Evolutionary conservation across 441 rosid species (phyloP).

Genomic region (Flueggea neowawraea): DNA sequence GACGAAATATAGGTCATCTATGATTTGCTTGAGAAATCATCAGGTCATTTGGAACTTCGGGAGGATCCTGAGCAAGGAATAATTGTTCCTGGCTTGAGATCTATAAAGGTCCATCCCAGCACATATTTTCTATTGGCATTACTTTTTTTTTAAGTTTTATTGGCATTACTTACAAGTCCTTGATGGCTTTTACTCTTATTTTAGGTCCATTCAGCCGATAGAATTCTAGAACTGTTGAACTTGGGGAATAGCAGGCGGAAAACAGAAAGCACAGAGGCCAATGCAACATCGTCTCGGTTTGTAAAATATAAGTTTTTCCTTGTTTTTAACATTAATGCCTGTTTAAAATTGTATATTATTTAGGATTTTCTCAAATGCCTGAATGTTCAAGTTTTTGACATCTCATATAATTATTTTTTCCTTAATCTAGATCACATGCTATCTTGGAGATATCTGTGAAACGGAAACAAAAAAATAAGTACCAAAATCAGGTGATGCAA

Average conservation of each 20-base stretch:
- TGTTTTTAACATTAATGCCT: no score
- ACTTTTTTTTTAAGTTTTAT: neutral
- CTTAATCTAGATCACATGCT: slow-evolving; percentile 72
- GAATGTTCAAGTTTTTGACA: neutral
- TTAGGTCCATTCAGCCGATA: slow-evolving; percentile 87
- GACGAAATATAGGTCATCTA: slow-evolving; percentile 67
- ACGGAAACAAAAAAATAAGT: slow-evolving; percentile 73
- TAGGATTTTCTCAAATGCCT: neutral
- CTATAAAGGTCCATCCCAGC: slow-evolving; percentile 71
- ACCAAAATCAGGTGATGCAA: slow-evolving; percentile 64
- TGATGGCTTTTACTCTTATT: slow-evolving; percentile 18
- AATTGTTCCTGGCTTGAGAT: slow-evolving; percentile 78
- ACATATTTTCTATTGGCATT: slow-evolving; percentile 5
- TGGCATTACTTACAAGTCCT: slow-evolving; percentile 4
- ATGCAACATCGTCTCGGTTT: slow-evolving; percentile 84
- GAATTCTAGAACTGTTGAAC: slow-evolving; percentile 86
- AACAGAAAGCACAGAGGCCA: slow-evolving; percentile 92
- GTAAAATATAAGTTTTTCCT: neutral
- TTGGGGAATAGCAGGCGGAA: slow-evolving; percentile 87
- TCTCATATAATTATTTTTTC: neutral
- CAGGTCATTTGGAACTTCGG: slow-evolving; percentile 91
- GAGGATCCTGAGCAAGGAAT: slow-evolving; percentile 96
- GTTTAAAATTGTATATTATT: no score
- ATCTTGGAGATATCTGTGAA: slow-evolving; percentile 84
- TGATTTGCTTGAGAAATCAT: slow-evolving; percentile 91